A percentile compares a stretch with the other conserved stretches of the same genome.
phyloP scores from a whole-genome alignment of 345 rosid species.

The Hirschfeldia incana region DNA sequence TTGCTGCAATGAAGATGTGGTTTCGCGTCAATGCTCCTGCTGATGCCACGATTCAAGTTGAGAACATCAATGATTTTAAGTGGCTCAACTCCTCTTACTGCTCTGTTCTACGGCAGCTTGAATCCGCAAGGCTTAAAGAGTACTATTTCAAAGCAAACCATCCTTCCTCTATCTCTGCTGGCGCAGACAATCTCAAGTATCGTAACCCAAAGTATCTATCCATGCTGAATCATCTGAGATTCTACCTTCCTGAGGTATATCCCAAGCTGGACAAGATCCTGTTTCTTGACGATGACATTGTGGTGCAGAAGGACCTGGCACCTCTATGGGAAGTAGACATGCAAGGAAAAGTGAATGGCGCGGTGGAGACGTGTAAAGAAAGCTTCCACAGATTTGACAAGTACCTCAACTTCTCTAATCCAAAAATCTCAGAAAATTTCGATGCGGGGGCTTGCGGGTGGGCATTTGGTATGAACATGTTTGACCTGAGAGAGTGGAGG shows the following conservation, averaged over 20 bases:
- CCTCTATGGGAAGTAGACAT: conserved; percentile 78
- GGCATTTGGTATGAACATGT: conserved; percentile 99
- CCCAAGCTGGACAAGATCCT: conserved; percentile 76
- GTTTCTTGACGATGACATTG: conserved; percentile 85
- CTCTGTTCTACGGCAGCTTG: conserved; percentile 81
- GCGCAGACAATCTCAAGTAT: conserved; percentile 78
- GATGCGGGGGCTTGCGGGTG: conserved; percentile 87
- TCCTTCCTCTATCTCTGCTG: conserved; percentile 66
- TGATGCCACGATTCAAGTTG: conserved; percentile 60
- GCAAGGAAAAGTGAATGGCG: conserved; percentile 83
- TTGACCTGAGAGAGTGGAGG: conserved; percentile 93
- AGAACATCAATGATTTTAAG: conserved; percentile 73
- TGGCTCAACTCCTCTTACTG: conserved; percentile 89
- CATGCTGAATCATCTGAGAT: conserved; percentile 86
- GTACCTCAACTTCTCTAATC: conserved; percentile 96
- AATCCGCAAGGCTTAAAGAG: conserved; percentile 79
- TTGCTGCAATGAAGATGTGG: conserved; percentile 87
- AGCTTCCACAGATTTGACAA: conserved; percentile 95
- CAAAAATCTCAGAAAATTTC: conserved; percentile 70
- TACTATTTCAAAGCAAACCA: conserved; percentile 80
- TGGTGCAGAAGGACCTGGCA: conserved; percentile 81
- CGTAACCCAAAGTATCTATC: conserved; percentile 84
- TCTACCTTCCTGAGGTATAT: conserved; percentile 86
- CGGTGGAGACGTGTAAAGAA: conserved; percentile 89
- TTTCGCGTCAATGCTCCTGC: conserved; percentile 58